Percentiles rank a stretch among this genome's conserved stretches.
phyloP scores from a whole-genome alignment of 192 early-diverging fungal genomes.

The Phycomyces nitens region DNA sequence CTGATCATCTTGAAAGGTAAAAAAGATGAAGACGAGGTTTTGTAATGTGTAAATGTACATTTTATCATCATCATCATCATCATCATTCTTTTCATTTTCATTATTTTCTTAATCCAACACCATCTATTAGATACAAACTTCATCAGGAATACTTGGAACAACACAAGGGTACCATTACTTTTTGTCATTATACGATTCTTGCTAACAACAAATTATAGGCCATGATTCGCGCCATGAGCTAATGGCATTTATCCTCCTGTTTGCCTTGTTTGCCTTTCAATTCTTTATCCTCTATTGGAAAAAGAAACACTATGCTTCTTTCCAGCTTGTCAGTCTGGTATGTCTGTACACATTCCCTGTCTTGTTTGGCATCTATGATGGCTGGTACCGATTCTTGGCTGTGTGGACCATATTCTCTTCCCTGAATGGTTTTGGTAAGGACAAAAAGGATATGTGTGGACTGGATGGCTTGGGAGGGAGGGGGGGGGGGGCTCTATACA shows the following conservation, averaged over 20 bases:
- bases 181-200: too few species aligned
- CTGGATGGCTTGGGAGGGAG: too few species aligned
- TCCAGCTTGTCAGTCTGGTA: slow-evolving; percentile 45
- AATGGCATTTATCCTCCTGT: slow-evolving; percentile 56
- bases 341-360: slow-evolving; percentile 48
- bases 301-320: slow-evolving; percentile 54
- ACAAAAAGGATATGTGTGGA: background rate
- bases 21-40: background rate
- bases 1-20: slow-evolving; percentile 24
- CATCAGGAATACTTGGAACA: slow-evolving; percentile 28
- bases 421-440: slow-evolving; percentile 33
- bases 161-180: slow-evolving; percentile 23
- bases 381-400: slow-evolving; percentile 33
- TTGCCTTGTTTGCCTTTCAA: slow-evolving; percentile 51
- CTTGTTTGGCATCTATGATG: slow-evolving; percentile 29
- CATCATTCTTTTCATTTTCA: slow-evolving; percentile 1
- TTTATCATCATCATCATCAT: background rate
- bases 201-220: slow-evolving; percentile 20
- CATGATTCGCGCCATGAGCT: slow-evolving; percentile 52
- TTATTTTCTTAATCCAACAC: background rate
- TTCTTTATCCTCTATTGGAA: slow-evolving; percentile 61
- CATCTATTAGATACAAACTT: slow-evolving; percentile 26
- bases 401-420: slow-evolving; percentile 31
- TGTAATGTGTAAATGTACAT: background rate
- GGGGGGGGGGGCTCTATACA: too few species aligned